A percentile compares a stretch with the other conserved stretches of the same genome.
Conservation (phyloP, 305 asterid species). For the Caryopteris hybrid region DNA sequence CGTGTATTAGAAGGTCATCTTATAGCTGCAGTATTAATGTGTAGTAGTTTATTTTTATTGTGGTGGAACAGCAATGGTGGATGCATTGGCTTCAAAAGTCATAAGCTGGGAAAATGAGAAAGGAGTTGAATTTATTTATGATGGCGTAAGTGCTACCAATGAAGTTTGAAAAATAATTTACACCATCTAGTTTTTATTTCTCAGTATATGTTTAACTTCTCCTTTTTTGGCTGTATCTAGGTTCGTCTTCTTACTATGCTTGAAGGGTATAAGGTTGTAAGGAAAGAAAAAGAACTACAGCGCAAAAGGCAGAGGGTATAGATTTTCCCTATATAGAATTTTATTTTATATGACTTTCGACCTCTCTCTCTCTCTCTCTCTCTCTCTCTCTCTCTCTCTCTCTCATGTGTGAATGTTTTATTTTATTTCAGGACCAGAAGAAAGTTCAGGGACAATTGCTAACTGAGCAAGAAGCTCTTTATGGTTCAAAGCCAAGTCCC, state of each 20-base stretch:
- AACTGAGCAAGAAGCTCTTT: slow-evolving; percentile 85
- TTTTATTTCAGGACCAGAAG: slow-evolving; percentile 69
- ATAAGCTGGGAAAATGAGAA: slow-evolving; percentile 76
- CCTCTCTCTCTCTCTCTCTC: background rate
- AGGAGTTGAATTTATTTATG: slow-evolving; percentile 63
- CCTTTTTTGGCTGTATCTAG: slow-evolving; percentile 26
- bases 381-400: background rate
- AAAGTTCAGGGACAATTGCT: slow-evolving; percentile 87
- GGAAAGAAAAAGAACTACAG: slow-evolving; percentile 74
- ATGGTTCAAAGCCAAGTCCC: slow-evolving; percentile 96
- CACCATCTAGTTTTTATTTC: background rate
- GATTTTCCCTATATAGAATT: background rate
- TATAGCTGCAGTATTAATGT: background rate
- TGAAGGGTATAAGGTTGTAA: slow-evolving; percentile 52
- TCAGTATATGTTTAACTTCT: background rate
- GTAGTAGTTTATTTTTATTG: background rate
- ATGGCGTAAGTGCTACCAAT: slow-evolving; percentile 58
- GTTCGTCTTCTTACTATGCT: slow-evolving; percentile 72
- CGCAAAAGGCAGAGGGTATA: slow-evolving; percentile 81
- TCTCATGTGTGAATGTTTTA: no score
- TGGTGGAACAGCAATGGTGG: slow-evolving; percentile 72
- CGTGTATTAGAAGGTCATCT: slow-evolving; percentile 5
- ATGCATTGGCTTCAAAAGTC: slow-evolving; percentile 65
- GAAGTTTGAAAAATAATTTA: slow-evolving; percentile 5
- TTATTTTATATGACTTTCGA: background rate